Evolutionary conservation across 257 asterid genomes (phyloP).

Genomic region (Salvia splendens): DNA sequence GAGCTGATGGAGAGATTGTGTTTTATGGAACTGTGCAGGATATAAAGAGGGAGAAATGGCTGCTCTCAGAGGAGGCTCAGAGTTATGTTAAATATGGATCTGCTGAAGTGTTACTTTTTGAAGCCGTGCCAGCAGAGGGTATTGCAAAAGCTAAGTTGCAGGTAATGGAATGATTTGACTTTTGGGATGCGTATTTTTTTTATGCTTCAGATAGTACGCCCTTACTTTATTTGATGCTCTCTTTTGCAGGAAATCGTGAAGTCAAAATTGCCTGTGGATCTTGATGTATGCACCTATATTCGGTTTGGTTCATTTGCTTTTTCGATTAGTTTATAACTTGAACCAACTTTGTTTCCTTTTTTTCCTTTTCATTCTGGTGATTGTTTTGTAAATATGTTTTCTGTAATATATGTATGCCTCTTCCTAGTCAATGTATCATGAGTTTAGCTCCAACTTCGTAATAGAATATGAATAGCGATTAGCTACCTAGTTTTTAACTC

Average conservation of each 20-base stretch:
- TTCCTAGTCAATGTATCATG: neutral
- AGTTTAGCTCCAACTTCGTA: slow-evolving; percentile 2
- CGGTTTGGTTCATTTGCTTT: slow-evolving; percentile 11
- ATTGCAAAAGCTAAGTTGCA: slow-evolving; percentile 69
- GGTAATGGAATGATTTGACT: slow-evolving; percentile 43
- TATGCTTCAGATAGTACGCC: neutral
- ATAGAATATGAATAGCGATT: neutral
- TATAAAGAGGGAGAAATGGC: slow-evolving; percentile 79
- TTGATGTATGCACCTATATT: slow-evolving; percentile 37
- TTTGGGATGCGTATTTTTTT: slow-evolving; percentile 21
- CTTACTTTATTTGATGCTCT: slow-evolving; percentile 26
- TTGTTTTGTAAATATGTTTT: neutral
- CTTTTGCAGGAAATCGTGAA: slow-evolving; percentile 38
- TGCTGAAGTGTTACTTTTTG: slow-evolving; percentile 81
- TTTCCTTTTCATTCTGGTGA: slow-evolving; percentile 1
- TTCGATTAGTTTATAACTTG: neutral
- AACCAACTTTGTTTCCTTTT: neutral
- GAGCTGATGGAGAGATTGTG: slow-evolving; percentile 16
- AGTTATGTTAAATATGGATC: slow-evolving; percentile 70
- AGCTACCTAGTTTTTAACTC: neutral
- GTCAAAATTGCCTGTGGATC: slow-evolving; percentile 40
- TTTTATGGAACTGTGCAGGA: slow-evolving; percentile 53
- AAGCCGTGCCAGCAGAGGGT: slow-evolving; percentile 78
- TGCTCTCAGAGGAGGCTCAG: slow-evolving; percentile 79
- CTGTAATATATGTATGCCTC: neutral